Base-by-base conservation (phyloP, 164 flowering plant genomes). In the Houttuynia cordata region DNA sequence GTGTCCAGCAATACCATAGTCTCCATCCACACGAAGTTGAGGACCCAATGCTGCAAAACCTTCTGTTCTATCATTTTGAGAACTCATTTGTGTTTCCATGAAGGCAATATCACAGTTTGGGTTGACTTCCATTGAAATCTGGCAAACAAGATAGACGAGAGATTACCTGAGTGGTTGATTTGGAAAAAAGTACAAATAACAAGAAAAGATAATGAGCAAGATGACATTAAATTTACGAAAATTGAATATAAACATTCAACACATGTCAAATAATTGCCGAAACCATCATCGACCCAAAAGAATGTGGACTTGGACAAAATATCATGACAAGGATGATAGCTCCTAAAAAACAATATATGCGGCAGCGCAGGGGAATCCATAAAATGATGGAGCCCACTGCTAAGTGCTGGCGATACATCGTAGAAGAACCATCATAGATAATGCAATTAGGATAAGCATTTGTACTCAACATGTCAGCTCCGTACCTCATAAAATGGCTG, bases 21-120 rank as follows among this genome's bases (percentile, higher is more conserved):
- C 71, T 1, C 64, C 59, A 23, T 61, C 71, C 9, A 62, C 67
- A 1, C 49, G 65, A 63, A 58, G 67, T 51, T 65, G 69, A 4
- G 58, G 19, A 53, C 67, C 72, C 9, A 56, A 61, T 21, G 53
- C 75, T 20, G 23, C 54, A 14, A 53, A 59, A 24, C 70, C 66
- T 4, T 74, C 77, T 25, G 68, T 70, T 10, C 67, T 67, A 10
- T 59, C 62, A 47, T 10, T 42, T 42, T 41, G 62, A 45, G 70
- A 70, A 20, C 67, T 69, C 56, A 68, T 52, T 19, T 71, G 69
- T 56, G 71, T 71, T 24, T 71, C 77, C 56, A 76, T 49, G 25
- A 54, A 57, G 10, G 65, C 13, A 56, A 25, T 66, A 23, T 53
- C 53, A 41, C 24, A 10, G 37, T 59, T 59, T 45, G 20, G 42